Percentiles rank a stretch among this genome's conserved stretches.
These are phyloP conservation scores for Hymenotorrendiella dingleyae DNA, from an alignment of 2,329 filamentous ascomycete species.

Conservation along the genomic window DNA sequence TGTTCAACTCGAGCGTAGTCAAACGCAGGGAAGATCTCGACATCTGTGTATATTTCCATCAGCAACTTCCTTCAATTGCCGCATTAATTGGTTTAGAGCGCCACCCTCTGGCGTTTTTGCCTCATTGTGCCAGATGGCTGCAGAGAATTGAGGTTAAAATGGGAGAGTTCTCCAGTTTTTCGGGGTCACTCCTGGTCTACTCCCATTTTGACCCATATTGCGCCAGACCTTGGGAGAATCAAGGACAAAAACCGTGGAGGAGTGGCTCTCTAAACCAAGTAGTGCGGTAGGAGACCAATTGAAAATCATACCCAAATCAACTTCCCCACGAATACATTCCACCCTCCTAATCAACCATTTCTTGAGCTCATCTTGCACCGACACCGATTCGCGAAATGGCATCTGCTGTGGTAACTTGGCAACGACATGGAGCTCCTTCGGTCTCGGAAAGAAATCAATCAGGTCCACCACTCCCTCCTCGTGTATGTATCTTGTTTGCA, in stretches of 20 bases:
- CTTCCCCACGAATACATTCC: slow-evolving; percentile 63
- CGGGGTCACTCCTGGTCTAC: no score
- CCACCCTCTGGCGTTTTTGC: no score
- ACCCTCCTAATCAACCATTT: slow-evolving; percentile 66
- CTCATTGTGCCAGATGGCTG: no score
- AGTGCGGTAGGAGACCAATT: slow-evolving; percentile 1
- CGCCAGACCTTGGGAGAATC: no score
- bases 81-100: no score
- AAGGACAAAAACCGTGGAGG: no score
- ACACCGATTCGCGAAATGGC: slow-evolving; percentile 47
- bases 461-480: slow-evolving; percentile 70
- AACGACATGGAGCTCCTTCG: slow-evolving; percentile 51
- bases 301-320: slow-evolving; percentile 49
- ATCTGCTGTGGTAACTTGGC: slow-evolving; percentile 42
- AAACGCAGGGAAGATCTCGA: slow-evolving; percentile 69
- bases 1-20: slow-evolving; percentile 62
- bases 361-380: slow-evolving; percentile 57
- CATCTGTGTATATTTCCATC: slow-evolving; percentile 38
- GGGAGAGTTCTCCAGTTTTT: no score
- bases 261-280: no score
- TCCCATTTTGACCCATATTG: no score
- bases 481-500: slow-evolving; percentile 72
- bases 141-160: no score
- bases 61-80: no score
- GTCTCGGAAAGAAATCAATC: slow-evolving; percentile 70